Evolutionary conservation across 805 yeast species (phyloP).

Genomic region (Lipomyces orientalis): DNA sequence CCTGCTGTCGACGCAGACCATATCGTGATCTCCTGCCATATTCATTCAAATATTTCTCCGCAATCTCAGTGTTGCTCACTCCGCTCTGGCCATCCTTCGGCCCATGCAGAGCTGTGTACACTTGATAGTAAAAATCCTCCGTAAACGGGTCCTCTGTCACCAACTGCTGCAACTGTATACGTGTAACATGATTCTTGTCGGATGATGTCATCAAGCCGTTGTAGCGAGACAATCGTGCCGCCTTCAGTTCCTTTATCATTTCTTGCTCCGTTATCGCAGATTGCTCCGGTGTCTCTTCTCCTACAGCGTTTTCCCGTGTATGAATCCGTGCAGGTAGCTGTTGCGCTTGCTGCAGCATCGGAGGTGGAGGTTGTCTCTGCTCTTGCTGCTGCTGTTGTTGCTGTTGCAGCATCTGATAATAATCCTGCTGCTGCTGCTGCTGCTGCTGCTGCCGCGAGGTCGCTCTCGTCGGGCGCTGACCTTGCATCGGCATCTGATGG

Average conservation of each 20-base stretch:
- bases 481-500: slow-evolving; percentile 35
- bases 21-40: slow-evolving; percentile 34
- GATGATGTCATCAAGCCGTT: slow-evolving; percentile 97
- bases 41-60: slow-evolving; percentile 35
- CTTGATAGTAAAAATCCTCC: slow-evolving; percentile 96
- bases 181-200: slow-evolving; percentile 93
- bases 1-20: slow-evolving; percentile 44
- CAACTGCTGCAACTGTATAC: slow-evolving; percentile 92
- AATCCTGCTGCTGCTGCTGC: slow-evolving; percentile 36
- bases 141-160: slow-evolving; percentile 97
- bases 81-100: slow-evolving; percentile 25
- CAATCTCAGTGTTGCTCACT: slow-evolving; percentile 27
- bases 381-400: slow-evolving; percentile 10
- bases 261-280: slow-evolving; percentile 14
- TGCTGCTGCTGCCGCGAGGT: slow-evolving; percentile 39
- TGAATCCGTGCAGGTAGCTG: slow-evolving; percentile 3
- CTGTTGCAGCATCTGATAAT: slow-evolving; percentile 14
- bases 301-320: neutral
- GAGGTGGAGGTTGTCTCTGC: neutral
- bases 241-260: slow-evolving; percentile 65
- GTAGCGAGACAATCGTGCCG: slow-evolving; percentile 60
- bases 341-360: slow-evolving; percentile 15
- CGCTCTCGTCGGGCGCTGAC: slow-evolving; percentile 26
- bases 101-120: slow-evolving; percentile 74
- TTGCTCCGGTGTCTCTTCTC: slow-evolving; percentile 9